Evolutionary conservation across 176 grass and related monocot genomes (phyloP), one percentile per base, ranked within the genome.

Genomic region (Cocos nucifera): DNA sequence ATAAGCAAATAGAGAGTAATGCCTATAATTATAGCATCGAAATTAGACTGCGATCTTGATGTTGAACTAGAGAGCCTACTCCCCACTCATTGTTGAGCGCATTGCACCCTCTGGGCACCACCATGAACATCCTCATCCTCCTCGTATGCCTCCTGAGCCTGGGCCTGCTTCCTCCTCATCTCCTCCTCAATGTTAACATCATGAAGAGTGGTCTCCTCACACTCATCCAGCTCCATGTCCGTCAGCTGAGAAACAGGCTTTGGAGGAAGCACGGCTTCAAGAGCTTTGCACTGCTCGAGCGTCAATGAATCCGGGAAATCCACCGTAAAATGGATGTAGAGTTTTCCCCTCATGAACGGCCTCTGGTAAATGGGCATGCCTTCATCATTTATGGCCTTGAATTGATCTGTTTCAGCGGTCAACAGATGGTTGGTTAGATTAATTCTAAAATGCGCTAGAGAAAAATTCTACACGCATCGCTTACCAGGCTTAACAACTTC

Each of bases 321-420:
- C 3, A 94, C 84, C 0, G 84, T 78, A 57, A 94, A 94, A 62
- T 88, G 89, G 74, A 94, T 82, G 78, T 94, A 94, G 14, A 94
- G 74, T 70, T 94, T 94, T 54, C 89, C 89, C 74, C 76, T 94
- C 89, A 94, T 88, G 75, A 88, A 94, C 0, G 89, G 77, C 67
- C 78, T 80, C 71, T 88, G 77, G 60, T 94, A 94, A 59, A 94
- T 82, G 15, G 89, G 89, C 89, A 94, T 94, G 7, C 89, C 89
- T 59, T 94, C 89, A 1, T 94, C 89, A 8, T 94, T 88, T 19
- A 94, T 82, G 0, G 84, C 89, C 78, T 94, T 94, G 61, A 81
- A 94, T 16, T 86, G 86, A 77, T 82, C 89, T 94, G 64, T 67
- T 4, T 15, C 27, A 50, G 51, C 19, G 56, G 53, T 4, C 32